Conservation (phyloP, 2,329 filamentous ascomycete species). For the Cordyceps javanica region DNA sequence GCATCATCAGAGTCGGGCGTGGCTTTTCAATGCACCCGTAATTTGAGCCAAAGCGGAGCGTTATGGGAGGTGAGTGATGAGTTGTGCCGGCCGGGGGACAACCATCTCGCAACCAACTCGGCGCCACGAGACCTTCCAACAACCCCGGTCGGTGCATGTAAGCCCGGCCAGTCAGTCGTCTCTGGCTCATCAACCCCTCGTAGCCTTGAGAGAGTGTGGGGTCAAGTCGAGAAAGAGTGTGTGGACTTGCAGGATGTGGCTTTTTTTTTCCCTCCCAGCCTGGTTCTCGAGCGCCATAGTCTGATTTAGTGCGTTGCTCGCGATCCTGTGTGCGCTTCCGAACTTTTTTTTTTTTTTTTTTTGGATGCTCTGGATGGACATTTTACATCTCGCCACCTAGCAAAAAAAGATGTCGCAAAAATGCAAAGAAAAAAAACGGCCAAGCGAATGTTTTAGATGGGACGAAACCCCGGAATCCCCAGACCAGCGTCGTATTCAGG, state of each 20-base stretch:
- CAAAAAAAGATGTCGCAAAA: background rate
- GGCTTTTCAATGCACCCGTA: background rate
- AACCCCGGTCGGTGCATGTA: background rate
- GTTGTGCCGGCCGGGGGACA: background rate
- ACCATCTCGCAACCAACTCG: background rate
- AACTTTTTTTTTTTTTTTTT: no score
- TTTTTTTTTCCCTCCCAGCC: no score
- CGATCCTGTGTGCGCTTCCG: no score
- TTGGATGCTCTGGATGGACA: no score
- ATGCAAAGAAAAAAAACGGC: background rate
- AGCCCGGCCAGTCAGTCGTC: no score
- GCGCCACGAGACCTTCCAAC: background rate
- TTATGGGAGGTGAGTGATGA: background rate
- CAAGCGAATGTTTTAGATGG: no score
- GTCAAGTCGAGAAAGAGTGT: background rate
- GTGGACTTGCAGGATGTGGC: background rate
- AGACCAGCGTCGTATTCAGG: background rate
- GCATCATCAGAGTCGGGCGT: background rate
- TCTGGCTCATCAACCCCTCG: background rate
- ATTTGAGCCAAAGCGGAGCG: background rate
- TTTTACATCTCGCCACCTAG: background rate
- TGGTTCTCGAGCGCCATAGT: background rate
- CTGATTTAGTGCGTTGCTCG: background rate
- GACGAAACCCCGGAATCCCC: background rate
- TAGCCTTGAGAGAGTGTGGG: background rate